phyloP scores from a whole-genome alignment of 2,329 filamentous ascomycete genomes.

The Trichoderma sp. region DNA sequence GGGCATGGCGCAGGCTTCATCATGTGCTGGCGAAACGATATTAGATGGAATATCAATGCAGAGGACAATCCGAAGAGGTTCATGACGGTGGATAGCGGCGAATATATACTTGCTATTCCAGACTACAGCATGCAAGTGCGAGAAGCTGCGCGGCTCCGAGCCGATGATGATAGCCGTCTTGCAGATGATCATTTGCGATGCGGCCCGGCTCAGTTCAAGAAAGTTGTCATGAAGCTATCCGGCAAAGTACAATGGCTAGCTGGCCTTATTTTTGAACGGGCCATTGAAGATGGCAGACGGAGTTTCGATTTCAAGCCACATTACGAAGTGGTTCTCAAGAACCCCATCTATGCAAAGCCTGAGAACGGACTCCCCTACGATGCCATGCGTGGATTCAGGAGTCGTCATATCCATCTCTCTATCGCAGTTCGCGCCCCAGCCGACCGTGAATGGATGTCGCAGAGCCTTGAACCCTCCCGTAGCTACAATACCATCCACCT shows the following conservation, averaged over 20 bases:
- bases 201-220: slow-evolving; percentile 91
- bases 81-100: slow-evolving; percentile 93
- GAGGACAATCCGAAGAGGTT: slow-evolving; percentile 88
- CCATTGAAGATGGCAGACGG: slow-evolving; percentile 69
- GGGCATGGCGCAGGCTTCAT: slow-evolving; percentile 92
- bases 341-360: slow-evolving; percentile 71
- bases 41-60: slow-evolving; percentile 81
- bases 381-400: slow-evolving; percentile 95
- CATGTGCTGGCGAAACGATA: slow-evolving; percentile 98
- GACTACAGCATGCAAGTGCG: slow-evolving; percentile 89
- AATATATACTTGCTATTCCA: slow-evolving; percentile 91
- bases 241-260: slow-evolving; percentile 93
- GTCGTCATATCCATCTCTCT: slow-evolving; percentile 94
- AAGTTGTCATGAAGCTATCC: slow-evolving; percentile 97
- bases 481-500: slow-evolving; percentile 98
- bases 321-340: slow-evolving; percentile 84
- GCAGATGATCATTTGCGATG: slow-evolving; percentile 67
- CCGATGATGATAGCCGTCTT: slow-evolving; percentile 60
- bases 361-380: slow-evolving; percentile 68
- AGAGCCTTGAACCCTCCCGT: slow-evolving; percentile 72
- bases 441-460: slow-evolving; percentile 81
- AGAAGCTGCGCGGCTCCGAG: slow-evolving; percentile 55
- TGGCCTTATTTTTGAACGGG: slow-evolving; percentile 88
- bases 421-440: slow-evolving; percentile 86
- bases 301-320: slow-evolving; percentile 91